Evolutionary conservation across 2,329 filamentous ascomycete genomes (phyloP).

Genomic region (Alternaria postmessia): DNA sequence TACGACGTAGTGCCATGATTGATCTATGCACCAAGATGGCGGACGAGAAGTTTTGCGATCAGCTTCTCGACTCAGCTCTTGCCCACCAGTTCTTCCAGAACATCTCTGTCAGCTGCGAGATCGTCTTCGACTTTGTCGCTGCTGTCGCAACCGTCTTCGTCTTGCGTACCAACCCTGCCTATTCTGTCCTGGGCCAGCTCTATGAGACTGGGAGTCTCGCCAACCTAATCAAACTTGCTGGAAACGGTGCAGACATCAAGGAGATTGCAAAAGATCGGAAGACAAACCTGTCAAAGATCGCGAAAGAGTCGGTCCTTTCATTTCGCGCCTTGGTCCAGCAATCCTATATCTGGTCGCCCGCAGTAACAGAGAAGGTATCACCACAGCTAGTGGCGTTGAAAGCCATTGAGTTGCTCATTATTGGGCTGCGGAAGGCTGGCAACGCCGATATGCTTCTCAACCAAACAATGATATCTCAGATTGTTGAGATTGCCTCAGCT

Average conservation of each 20-base stretch:
- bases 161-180: slow-evolving; percentile 66
- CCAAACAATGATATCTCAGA: slow-evolving; percentile 41
- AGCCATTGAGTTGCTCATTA: slow-evolving; percentile 66
- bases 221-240: slow-evolving; percentile 66
- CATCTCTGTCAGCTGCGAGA: slow-evolving; percentile 57
- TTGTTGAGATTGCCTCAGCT: slow-evolving; percentile 54
- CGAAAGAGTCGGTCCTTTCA: slow-evolving; percentile 63
- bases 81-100: slow-evolving; percentile 73
- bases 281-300: slow-evolving; percentile 73
- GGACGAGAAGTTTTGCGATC: slow-evolving; percentile 69
- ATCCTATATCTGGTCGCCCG: slow-evolving; percentile 68
- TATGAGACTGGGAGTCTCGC: slow-evolving; percentile 62
- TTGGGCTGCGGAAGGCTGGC: slow-evolving; percentile 60
- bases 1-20: slow-evolving; percentile 61
- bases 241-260: slow-evolving; percentile 62
- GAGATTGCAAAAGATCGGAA: slow-evolving; percentile 69
- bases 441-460: slow-evolving; percentile 60
- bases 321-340: slow-evolving; percentile 64
- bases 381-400: slow-evolving; percentile 71
- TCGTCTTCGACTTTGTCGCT: slow-evolving; percentile 67
- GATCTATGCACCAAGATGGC: slow-evolving; percentile 64
- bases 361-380: slow-evolving; percentile 62
- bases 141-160: slow-evolving; percentile 70
- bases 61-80: slow-evolving; percentile 77
- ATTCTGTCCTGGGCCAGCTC: slow-evolving; percentile 67